Evolutionary conservation across 768 basidiomycete genomes (phyloP).

Genomic region (Auricularia auricula-judae): DNA sequence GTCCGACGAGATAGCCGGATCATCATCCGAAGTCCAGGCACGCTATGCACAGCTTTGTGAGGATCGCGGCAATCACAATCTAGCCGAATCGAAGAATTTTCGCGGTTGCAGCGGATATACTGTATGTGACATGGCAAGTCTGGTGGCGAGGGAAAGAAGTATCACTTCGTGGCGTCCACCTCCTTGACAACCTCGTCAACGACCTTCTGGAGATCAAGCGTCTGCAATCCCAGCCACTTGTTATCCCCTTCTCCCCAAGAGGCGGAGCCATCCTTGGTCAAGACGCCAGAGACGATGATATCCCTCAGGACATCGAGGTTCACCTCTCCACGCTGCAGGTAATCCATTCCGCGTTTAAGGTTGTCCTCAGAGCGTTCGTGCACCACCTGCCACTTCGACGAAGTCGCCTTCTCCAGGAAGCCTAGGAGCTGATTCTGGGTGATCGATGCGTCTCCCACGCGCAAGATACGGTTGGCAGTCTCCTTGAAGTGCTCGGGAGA

Average conservation of each 20-base stretch:
- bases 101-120: no score
- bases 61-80: no score
- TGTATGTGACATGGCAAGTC: no score
- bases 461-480: constrained; percentile 1
- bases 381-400: not conserved
- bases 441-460: constrained; percentile 1
- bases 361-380: not conserved
- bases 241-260: constrained; percentile 1
- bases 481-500: constrained; percentile 1
- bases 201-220: constrained; percentile 1
- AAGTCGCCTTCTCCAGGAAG: not conserved
- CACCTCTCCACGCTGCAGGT: not conserved
- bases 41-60: no score
- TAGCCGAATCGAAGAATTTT: no score
- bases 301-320: not conserved
- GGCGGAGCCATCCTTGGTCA: not conserved
- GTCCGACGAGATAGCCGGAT: no score
- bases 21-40: no score
- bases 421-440: not conserved
- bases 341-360: not conserved
- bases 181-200: not conserved
- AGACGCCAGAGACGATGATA: not conserved
- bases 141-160: no score
- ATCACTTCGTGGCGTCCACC: not conserved
- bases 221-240: not conserved